Evolutionary conservation across 1,284 basidiomycete genomes (phyloP), one percentile per base, ranked within the genome.

Genomic region (Meira nashicola): DNA sequence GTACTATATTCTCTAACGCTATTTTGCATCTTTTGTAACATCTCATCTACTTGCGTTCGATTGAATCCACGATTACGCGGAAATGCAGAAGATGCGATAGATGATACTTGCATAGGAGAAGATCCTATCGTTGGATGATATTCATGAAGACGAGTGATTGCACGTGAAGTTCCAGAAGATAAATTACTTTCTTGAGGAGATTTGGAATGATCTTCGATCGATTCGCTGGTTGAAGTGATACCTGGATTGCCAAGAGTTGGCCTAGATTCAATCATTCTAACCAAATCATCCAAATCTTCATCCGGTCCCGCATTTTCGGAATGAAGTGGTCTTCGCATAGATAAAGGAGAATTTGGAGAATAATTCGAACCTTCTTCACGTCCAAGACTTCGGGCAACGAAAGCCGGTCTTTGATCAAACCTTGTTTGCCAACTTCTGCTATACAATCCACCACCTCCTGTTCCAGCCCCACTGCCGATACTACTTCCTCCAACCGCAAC

Each of bases 221-320:
- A 33, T 33, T 33, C 28, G 12, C 46, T 60, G 10, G 39, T 9
- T 14, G 19, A n/a, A 38, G 14, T 11, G n/a, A 25, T 40, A 23
- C 15, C 17, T 6, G 56, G 51, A 60, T 12, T 58, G 43, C 21
- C 59, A 57, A 12, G 61, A 2, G 60, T 54, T 1, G 66, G 65
- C 41, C 63, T 51, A 11, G 65, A 63, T 41, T 71, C 67, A 38
- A 73, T 43, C 52, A 73, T 60, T 7, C 67, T 60, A 8, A 63
- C 64, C 2, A 73, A 60, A 40, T 69, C 71, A 43, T 66, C 68
- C 47, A 73, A 59, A 43, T 71, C 71, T 14, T 71, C 69, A 6
- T 73, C 71, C 33, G 67, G 38, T 23, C 38, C 33, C 17, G 39
- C 33, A 53, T 8, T 19, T 19, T 19, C 43, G 8, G 19, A 46